Percentiles rank a stretch among this genome's conserved stretches.
These are phyloP conservation scores for Chaetomium sp. DNA, from an alignment of 2,329 filamentous ascomycete genomes.

Conservation along the genomic window DNA sequence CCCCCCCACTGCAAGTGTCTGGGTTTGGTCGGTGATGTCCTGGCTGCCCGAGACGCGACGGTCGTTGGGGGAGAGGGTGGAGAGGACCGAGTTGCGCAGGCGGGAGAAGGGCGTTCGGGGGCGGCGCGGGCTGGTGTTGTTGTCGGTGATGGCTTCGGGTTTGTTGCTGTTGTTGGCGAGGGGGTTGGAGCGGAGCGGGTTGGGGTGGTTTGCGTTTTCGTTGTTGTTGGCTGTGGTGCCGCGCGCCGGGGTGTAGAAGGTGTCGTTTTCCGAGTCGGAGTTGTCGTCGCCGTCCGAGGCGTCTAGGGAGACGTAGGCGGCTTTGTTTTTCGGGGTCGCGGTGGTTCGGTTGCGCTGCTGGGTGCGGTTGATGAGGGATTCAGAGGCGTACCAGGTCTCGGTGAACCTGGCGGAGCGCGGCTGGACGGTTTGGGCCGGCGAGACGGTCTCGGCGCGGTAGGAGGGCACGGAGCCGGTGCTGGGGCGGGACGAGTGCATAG, in stretches of 20 bases:
- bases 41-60: slow-evolving; percentile 47
- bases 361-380: slow-evolving; percentile 57
- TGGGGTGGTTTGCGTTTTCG: slow-evolving; percentile 45
- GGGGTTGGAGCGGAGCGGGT: slow-evolving; percentile 59
- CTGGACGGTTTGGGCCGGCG: slow-evolving; percentile 34
- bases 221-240: background rate
- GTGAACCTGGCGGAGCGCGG: slow-evolving; percentile 53
- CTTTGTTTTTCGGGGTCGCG: slow-evolving; percentile 39
- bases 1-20: background rate
- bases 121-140: slow-evolving; percentile 29
- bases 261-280: slow-evolving; percentile 37
- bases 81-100: slow-evolving; percentile 42
- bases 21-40: slow-evolving; percentile 48
- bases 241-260: slow-evolving; percentile 6
- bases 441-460: slow-evolving; percentile 28
- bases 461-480: slow-evolving; percentile 37
- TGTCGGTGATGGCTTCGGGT: slow-evolving; percentile 21
- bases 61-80: slow-evolving; percentile 51
- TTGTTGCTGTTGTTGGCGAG: slow-evolving; percentile 32
- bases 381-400: slow-evolving; percentile 58
- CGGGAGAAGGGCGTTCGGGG: slow-evolving; percentile 40
- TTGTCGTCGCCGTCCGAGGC: slow-evolving; percentile 43
- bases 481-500: slow-evolving; percentile 37
- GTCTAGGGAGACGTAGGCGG: slow-evolving; percentile 47
- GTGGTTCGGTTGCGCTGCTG: slow-evolving; percentile 52